Base-by-base conservation (phyloP, 1,284 basidiomycete genomes). In the Boletus holoroseus region DNA sequence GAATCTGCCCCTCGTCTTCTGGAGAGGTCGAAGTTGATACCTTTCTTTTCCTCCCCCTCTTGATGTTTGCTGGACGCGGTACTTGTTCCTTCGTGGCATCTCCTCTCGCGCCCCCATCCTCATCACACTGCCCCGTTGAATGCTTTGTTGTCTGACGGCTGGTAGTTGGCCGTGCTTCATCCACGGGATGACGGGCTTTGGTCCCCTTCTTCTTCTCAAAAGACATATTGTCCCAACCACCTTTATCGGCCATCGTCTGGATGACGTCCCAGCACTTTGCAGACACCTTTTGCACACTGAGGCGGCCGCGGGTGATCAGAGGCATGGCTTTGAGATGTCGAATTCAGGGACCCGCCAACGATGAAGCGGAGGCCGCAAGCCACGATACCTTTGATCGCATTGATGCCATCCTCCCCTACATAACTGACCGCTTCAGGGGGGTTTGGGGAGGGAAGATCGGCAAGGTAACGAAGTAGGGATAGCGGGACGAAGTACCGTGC, bases 211-310 rank as follows among this genome's bases (percentile, higher is more conserved):
- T 52, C 60, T 57, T 64, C 42, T 44, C 53, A 8, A 62, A 62
- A 18, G 73, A 63, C 46, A 74, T 55, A 1, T 72, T 73, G 20
- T 78, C 76, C 84, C 85, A 88, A 0, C 85, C 85, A 5, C 94
- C 94, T 27, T 75, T 77, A 44, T 81, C 76, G 0, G 91, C 88
- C 44, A 98, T 68, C 41, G 71, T 59, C 9, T 74, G 66, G 15
- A 96, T 77, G 1, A 81, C 79, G 18, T 78, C 73, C 78, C 85
- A 98, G 0, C 91, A 87, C 9, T 68, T 73, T 51, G 78, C 69
- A 26, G 78, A 72, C 1, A 95, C 92, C 3, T 82, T 80, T 69
- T 97, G 92, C 37, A 92, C 87, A 68, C 92, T 95, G 44, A 98
- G 75, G 44, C 95, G 75, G 1, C 94, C 92, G 7, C 90, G 79